A percentile compares a stretch with the other conserved stretches of the same genome.
These are phyloP conservation scores for Oidiodendron maius DNA, from an alignment of 495 filamentous ascomycete genomes.

Conservation along the genomic window DNA sequence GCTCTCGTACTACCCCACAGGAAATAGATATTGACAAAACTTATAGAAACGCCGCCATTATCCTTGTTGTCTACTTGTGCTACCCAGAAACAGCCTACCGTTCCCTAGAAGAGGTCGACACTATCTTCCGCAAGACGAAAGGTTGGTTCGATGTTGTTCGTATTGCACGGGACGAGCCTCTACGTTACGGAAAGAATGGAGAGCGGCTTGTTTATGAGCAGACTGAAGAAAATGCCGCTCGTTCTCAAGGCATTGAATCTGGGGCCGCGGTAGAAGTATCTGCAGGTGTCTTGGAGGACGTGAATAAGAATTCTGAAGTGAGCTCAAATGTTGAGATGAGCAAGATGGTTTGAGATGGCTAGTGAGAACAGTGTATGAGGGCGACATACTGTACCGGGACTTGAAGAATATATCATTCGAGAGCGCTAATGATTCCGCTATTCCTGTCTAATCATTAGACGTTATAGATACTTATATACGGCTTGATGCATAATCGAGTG, in stretches of 20 bases:
- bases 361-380: background rate
- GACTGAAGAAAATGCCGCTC: slow-evolving; percentile 25
- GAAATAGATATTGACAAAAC: slow-evolving; percentile 14
- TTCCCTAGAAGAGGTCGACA: slow-evolving; percentile 70
- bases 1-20: no score
- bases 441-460: no score
- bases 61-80: slow-evolving; percentile 68
- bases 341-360: background rate
- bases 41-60: slow-evolving; percentile 55
- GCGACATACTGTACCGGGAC: no score
- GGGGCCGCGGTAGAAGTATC: background rate
- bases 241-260: background rate
- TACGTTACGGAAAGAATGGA: slow-evolving; percentile 65
- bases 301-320: background rate
- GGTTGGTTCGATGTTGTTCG: slow-evolving; percentile 54
- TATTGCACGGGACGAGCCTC: slow-evolving; percentile 53
- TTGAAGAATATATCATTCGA: no score
- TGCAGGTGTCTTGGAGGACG: background rate
- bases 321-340: background rate
- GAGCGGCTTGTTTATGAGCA: slow-evolving; percentile 58
- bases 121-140: slow-evolving; percentile 62
- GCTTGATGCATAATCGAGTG: no score
- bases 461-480: no score
- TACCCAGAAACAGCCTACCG: slow-evolving; percentile 71
- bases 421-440: no score